A percentile compares a stretch with the other conserved stretches of the same genome.
These are phyloP conservation scores for Phytophthora lateralis DNA, from an alignment of 352 stramenopile genomes.

Conservation along the genomic window DNA sequence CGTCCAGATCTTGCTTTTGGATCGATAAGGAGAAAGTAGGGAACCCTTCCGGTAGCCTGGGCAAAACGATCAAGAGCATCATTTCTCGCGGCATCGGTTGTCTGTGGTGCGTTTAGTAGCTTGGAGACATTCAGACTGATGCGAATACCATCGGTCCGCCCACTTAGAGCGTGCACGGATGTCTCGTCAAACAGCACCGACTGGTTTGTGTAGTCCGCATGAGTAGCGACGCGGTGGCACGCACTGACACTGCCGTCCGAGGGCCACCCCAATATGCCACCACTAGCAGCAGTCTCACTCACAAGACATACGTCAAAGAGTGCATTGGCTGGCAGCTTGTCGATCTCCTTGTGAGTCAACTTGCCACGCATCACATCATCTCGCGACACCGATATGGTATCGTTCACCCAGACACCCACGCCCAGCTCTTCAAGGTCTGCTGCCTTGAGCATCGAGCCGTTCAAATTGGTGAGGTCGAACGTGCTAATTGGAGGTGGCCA, in stretches of 20 bases:
- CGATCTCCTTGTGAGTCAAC: constrained; percentile 59
- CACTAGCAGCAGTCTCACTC: constrained; percentile 68
- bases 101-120: constrained; percentile 34
- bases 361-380: constrained; percentile 66
- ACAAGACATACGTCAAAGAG: constrained; percentile 81
- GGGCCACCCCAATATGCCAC: constrained; percentile 67
- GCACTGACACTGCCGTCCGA: constrained; percentile 21
- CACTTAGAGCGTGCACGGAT: constrained; percentile 40
- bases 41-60: constrained; percentile 38
- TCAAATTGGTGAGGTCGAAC: constrained; percentile 51
- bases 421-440: constrained; percentile 61
- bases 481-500: constrained; percentile 59
- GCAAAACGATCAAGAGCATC: constrained; percentile 28
- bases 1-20: constrained; percentile 38
- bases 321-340: constrained; percentile 64
- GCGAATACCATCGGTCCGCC: constrained; percentile 48
- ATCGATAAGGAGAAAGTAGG: constrained; percentile 73
- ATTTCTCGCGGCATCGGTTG: background rate
- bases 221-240: constrained; percentile 62
- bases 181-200: constrained; percentile 66
- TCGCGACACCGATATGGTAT: constrained; percentile 69
- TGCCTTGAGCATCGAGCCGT: constrained; percentile 53
- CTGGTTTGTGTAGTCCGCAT: constrained; percentile 84
- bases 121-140: constrained; percentile 66
- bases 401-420: constrained; percentile 74